These are phyloP conservation scores for Fraxinus baroniana DNA, from an alignment of 305 asterid genomes.

Conservation along the genomic window DNA sequence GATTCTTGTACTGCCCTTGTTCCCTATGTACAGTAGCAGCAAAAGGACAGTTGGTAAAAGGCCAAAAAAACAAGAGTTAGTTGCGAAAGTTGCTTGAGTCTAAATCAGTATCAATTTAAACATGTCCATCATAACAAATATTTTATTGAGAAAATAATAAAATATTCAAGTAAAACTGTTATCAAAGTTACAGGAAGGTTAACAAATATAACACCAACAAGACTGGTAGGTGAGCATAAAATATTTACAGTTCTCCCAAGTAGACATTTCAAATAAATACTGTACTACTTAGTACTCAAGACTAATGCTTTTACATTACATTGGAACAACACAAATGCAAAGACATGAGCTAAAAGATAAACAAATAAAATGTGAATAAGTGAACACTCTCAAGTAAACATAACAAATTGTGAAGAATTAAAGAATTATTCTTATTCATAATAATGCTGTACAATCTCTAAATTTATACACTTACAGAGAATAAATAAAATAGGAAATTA, in stretches of 20 bases:
- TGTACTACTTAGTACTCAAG: background rate
- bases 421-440: too few relatives aligned
- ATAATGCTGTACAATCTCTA: too few relatives aligned
- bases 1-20: constrained; percentile 77
- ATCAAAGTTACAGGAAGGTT: background rate
- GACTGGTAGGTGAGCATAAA: constrained; percentile 1
- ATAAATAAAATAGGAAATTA: too few relatives aligned
- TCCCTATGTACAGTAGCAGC: constrained; percentile 58
- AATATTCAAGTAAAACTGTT: background rate
- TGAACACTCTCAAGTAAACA: background rate
- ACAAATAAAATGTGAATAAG: background rate
- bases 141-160: constrained; percentile 14
- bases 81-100: background rate
- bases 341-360: background rate
- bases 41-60: background rate
- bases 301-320: background rate
- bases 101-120: constrained; percentile 10
- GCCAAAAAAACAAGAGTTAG: background rate
- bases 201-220: constrained; percentile 8
- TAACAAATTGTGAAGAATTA: background rate
- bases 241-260: background rate
- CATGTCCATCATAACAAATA: background rate
- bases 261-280: background rate
- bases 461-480: too few relatives aligned
- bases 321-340: background rate